Evolutionary conservation across 257 asterid species (phyloP), one percentile per base, ranked within the genome.

Genomic region (Henckelia pumila): DNA sequence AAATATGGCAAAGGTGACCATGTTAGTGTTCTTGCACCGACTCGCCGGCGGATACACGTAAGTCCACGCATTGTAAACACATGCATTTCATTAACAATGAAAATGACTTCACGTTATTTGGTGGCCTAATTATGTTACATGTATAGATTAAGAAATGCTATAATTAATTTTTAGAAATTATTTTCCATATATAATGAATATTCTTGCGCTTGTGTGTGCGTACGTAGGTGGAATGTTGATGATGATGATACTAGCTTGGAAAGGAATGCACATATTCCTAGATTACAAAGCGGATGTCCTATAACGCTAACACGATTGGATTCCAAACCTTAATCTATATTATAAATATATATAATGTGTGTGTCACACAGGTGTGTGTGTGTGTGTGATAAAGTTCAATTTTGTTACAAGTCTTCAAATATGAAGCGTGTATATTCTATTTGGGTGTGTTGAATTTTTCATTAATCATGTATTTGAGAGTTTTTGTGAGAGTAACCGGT

Each of bases 231-330:
- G 94, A 76, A 61, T 6, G 89, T 82, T 24, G 90, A 86, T 64
- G 84, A 86, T 67, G 72, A 11, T 6, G 90, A 86, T 79, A 74
- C 59, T n/a, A 71, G 81, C 62, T 76, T 84, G 58, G 90, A 82
- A 72, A 71, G 76, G 28, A 82, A 84, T 64, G 80, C 86, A 16
- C 82, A 76, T 65, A 82, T 84, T 32, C 90, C 94, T 3, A 80
- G 86, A 77, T 63, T 86, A 73, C 73, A 76, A 72, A 84, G 88
- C 63, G 88, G 94, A 37, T 86, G 85, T 40, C 88, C 94, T 17
- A 79, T 83, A 29, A 87, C 89, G 29, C 72, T 86, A 44, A 74
- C 76, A 44, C 71, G 69, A 30, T 69, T 82, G 50, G 55, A 64
- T 26, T 26, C 29, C 6, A 26, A 26, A 26, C 5, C 29, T 26